Percentiles rank a stretch among this genome's conserved stretches.
Evolutionary conservation across 345 rosid genomes (phyloP).

Genomic region (Brassica incana): DNA sequence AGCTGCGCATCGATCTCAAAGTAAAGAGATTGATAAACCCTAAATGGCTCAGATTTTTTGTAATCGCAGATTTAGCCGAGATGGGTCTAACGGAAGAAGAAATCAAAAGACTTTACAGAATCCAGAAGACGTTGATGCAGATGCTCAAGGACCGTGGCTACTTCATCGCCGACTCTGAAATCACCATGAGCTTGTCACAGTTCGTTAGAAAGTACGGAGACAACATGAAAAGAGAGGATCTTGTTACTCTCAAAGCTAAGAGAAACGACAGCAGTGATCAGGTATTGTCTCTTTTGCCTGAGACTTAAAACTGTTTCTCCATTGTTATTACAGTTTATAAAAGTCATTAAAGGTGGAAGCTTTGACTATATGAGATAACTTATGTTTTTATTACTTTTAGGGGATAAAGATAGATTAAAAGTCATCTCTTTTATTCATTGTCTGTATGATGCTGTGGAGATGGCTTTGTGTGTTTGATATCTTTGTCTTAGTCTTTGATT

Average conservation of each 20-base stretch:
- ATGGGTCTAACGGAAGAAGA: constrained; percentile 73
- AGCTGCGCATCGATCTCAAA: neutral
- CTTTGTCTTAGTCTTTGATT: neutral
- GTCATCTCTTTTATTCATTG: neutral
- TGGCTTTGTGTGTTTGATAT: too few species aligned
- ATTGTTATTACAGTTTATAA: neutral
- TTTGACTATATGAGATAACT: neutral
- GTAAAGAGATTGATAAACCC: neutral
- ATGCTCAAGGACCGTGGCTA: constrained; percentile 81
- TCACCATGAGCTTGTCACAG: constrained; percentile 50
- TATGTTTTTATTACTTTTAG: neutral
- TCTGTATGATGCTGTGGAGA: too few species aligned
- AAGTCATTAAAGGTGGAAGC: neutral
- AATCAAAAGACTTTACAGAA: constrained; percentile 61
- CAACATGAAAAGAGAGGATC: constrained; percentile 88
- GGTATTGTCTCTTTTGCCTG: constrained; percentile 40
- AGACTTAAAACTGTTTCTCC: neutral
- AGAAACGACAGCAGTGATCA: constrained; percentile 57
- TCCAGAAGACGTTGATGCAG: constrained; percentile 73
- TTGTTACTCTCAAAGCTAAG: constrained; percentile 60
- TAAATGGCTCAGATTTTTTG: neutral
- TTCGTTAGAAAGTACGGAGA: constrained; percentile 63
- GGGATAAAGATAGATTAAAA: neutral
- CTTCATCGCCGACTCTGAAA: constrained; percentile 62
- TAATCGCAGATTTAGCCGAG: neutral